Evolutionary conservation across 2,329 filamentous ascomycete species (phyloP), one percentile per base, ranked within the genome.

Genomic region (Alternaria viburni): DNA sequence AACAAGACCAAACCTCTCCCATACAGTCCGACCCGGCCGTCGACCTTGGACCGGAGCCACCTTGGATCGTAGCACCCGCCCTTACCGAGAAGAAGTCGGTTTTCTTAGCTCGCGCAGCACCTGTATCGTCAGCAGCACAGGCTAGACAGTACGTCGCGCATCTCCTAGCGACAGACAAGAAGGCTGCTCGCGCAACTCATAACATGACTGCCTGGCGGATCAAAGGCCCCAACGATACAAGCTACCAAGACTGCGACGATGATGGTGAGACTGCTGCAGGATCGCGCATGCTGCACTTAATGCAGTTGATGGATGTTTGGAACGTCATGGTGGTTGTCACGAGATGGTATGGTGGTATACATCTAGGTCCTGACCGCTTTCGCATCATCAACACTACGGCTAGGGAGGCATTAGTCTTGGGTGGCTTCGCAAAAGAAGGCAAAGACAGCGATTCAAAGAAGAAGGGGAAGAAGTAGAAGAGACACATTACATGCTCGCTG

Each of bases 161-260:
- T 77, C 86, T 99, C 1, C 85, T 97, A 8, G 86, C 90, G 6
- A 91, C 89, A 9, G 93, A 98, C 80, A 93, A 91, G 81, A 93
- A 92, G 70, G 90, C 93, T 36, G 90, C 93, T n/a, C 84, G 86
- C 50, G 96, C 96, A 5, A 93, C 95, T 64, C 96, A 99, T 79
- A 98, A 98, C 79, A 97, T 99, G 76, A 94, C 91, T 19, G 95
- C 95, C 1, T 98, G 93, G 92, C 88, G 96, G 11, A 94, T 98
- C 58, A 88, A 87, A 28, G 88, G 87, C 0, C 75, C 80, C 5
- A 85, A 83, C 60, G 82, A 81, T 67, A 82, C 83, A 5, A 86
- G 85, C 54, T 93, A 90, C 70, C 94, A 98, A 79, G 96, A 99
- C 80, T 97, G 91, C 76, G 92, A 99, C 73, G 96, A 99, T 74